Evolutionary conservation across 495 filamentous ascomycete species (phyloP).

Genomic region (Lasiosphaeriaceae sp.): DNA sequence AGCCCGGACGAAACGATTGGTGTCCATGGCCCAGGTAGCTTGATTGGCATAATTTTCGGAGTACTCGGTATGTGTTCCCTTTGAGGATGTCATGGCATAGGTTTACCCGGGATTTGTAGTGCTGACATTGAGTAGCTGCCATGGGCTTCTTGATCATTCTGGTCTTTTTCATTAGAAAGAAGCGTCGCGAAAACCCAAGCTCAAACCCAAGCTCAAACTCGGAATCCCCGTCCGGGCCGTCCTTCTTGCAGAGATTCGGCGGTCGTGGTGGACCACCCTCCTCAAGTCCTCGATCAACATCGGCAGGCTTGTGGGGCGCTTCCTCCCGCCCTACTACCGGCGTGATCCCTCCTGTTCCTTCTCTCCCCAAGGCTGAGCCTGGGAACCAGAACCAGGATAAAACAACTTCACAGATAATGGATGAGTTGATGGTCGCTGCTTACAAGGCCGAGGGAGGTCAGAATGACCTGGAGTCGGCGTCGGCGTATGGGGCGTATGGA

Average conservation of each 20-base stretch:
- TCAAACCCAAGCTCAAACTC: no score
- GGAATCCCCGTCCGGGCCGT: neutral
- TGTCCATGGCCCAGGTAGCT: neutral
- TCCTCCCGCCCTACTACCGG: neutral
- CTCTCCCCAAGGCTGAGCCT: neutral
- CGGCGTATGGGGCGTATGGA: no score
- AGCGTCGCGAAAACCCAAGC: constrained; percentile 8
- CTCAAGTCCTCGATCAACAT: neutral
- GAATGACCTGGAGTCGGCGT: constrained; percentile 11
- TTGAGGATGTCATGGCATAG: neutral
- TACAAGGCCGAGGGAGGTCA: constrained; percentile 17
- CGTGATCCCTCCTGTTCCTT: neutral
- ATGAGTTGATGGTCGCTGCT: constrained; percentile 24
- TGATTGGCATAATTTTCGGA: neutral
- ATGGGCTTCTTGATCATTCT: constrained; percentile 13
- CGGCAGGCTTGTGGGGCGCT: neutral
- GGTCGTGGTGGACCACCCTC: neutral
- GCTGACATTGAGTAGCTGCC: constrained; percentile 11
- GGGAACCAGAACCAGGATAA: neutral
- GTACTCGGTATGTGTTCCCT: neutral
- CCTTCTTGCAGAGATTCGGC: neutral
- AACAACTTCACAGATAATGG: constrained; percentile 26
- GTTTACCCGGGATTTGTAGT: no score
- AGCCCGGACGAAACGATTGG: neutral
- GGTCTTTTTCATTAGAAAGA: constrained; percentile 15